Evolutionary conservation across 2,329 filamentous ascomycete genomes (phyloP).

Genomic region (Curvularia sp.): DNA sequence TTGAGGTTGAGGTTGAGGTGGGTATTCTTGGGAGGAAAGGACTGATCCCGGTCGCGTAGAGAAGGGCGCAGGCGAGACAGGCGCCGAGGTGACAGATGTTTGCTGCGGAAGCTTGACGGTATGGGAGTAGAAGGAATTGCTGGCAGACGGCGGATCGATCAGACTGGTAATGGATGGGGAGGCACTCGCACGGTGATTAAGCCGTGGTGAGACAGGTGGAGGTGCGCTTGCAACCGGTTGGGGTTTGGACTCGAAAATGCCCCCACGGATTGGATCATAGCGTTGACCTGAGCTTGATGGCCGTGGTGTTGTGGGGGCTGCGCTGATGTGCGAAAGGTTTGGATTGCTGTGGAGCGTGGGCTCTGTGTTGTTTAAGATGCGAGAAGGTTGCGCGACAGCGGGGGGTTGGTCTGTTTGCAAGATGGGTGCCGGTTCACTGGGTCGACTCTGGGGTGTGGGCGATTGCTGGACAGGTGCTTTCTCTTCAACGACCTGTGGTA

Average conservation of each 20-base stretch:
- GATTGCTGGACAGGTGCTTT: constrained; percentile 34
- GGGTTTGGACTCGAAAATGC: constrained; percentile 55
- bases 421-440: constrained; percentile 34
- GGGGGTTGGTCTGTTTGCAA: constrained; percentile 40
- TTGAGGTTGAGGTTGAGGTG: constrained; percentile 27
- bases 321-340: constrained; percentile 49
- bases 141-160: constrained; percentile 71
- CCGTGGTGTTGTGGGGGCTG: constrained; percentile 59
- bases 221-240: constrained; percentile 55
- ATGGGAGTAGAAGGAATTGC: constrained; percentile 48
- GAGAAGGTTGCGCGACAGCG: constrained; percentile 35
- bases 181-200: constrained; percentile 79
- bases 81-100: constrained; percentile 50
- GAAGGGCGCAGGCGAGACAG: constrained; percentile 49
- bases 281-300: constrained; percentile 76
- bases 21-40: constrained; percentile 41
- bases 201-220: constrained; percentile 57
- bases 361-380: constrained; percentile 52
- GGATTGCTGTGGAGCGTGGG: constrained; percentile 49
- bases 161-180: constrained; percentile 92
- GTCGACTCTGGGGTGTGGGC: constrained; percentile 40
- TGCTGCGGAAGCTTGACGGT: constrained; percentile 46
- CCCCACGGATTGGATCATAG: constrained; percentile 86
- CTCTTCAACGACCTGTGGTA: constrained; percentile 36
- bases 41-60: constrained; percentile 37